These are phyloP conservation scores for Durusdinium trenchii DNA, from an alignment of 73 alveolate species.

Conservation along the genomic window DNA sequence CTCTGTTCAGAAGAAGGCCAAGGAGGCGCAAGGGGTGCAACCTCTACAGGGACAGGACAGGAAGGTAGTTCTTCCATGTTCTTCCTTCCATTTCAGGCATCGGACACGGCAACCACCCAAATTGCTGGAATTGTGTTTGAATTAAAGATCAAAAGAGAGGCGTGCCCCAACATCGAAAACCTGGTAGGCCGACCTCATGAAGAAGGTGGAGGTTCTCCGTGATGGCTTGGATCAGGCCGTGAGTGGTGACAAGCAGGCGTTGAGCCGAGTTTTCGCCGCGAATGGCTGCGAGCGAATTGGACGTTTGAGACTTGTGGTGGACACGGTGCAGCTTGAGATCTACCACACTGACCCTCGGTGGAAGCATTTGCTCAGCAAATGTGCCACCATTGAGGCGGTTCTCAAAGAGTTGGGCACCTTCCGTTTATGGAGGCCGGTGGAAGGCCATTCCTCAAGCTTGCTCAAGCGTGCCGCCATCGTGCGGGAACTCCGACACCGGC, in stretches of 20 bases:
- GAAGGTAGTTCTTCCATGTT: too few species aligned
- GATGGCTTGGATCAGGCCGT: constrained; percentile 87
- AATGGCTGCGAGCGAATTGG: constrained; percentile 89
- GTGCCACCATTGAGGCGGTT: constrained; percentile 91
- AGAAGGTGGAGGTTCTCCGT: constrained; percentile 70
- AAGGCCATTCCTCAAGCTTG: constrained; percentile 32
- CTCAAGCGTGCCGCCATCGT: constrained; percentile 85
- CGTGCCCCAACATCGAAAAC: too few species aligned
- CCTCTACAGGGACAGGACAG: too few species aligned
- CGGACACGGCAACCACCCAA: too few species aligned
- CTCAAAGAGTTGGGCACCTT: constrained; percentile 80
- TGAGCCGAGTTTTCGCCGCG: constrained; percentile 86
- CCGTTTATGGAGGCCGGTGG: constrained; percentile 74
- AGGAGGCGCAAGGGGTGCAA: too few species aligned
- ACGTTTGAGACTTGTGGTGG: constrained; percentile 92
- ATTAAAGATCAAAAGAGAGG: too few species aligned
- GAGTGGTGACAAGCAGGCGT: constrained; percentile 95
- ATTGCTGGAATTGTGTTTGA: too few species aligned
- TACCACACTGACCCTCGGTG: constrained; percentile 73
- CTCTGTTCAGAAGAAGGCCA: constrained; percentile 93
- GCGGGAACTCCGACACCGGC: constrained; percentile 55
- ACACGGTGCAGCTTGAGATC: constrained; percentile 89
- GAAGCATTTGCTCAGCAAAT: constrained; percentile 87
- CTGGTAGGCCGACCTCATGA: constrained; percentile 93
- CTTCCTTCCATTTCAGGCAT: too few species aligned